Base-by-base conservation (phyloP, 768 basidiomycete species). In the Agaricus sinodeliciosus region DNA sequence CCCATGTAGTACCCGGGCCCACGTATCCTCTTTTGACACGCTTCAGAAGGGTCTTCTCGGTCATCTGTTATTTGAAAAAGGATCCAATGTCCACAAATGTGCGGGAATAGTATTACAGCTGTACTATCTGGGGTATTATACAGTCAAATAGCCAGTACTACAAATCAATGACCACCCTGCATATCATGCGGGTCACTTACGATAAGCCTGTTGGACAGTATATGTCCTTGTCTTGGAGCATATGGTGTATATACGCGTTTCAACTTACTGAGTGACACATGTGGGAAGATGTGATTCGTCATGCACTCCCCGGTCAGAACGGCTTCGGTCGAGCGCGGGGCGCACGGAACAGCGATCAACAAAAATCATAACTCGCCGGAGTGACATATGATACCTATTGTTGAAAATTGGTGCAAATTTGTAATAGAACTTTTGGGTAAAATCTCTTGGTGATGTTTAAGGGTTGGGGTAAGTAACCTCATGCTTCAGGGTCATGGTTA, bases 181-280 rank as follows among this genome's bases (percentile, higher is more conserved):
- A 39, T 26, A 48, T 48, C 48, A 25, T 4, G 8, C 39, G 18
- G 18, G 13, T n/a, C 34, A n/a, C 35, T 48, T 18, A 4, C 27
- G 48, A 49, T 49, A 40, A 49, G 27, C 41, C 40, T 43, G 49
- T 50, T 18, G 28, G 40, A 50, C 40, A 43, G 41, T 42, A 48
- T 48, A 48, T 48, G 47, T 48, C 47, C 35, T 37, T 22, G 22
- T 39, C 36, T 37, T 15, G 44, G 18, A 16, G 6, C 3, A 31
- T 5, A 31, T 31, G 31, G 15, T 8, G 12, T 15, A 6, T 6
- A 39, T 39, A 13, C 5, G 16, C 37, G 37, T 39, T 39, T 39
- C 37, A 39, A n/a, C 37, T 35, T 9, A 39, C 8, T 12, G 31
- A 31, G 31, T 31, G 31, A 31, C 31, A 8, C 31, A 7, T 8